Evolutionary conservation across 148 eudicot species (phyloP), one percentile per base, ranked within the genome.

Genomic region (Fagopyrum esculentum): DNA sequence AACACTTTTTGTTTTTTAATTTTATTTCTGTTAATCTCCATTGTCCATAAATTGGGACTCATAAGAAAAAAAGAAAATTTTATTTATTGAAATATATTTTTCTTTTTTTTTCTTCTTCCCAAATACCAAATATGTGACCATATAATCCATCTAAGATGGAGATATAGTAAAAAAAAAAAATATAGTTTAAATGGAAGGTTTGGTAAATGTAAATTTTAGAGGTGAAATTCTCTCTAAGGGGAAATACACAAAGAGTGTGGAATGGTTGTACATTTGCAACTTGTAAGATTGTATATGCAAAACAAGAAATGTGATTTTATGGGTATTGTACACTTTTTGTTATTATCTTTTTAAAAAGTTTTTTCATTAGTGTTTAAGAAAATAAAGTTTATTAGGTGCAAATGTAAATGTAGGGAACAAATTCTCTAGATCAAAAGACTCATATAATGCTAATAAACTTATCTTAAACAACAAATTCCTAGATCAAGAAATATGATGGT

Each of bases 21-120:
- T 61, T 29, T 10, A 22, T 61, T 61, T 29, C 19, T 61, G 43
- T 61, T 26, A 10, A 9, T 60, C 43, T 60, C 13, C 68, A 8
- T 9, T 61, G 68, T 61, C 68, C 68, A 61, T 61, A 29, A 26
- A 9, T 61, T 61, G 43, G 68, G 15, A 29, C 68, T 61, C 60
- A n/a, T 17, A 59, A 59, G 10, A 6, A 9, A 61, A 61, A 61
- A 61, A 61, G 15, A 13, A 29, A 9, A 61, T 29, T 61, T 26
- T 26, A 61, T 61, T 61, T 61, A 61, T 61, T 59, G 9, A 61
- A 61, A 29, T 61, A 61, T 8, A 9, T 60, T 60, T 61, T 43
- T 26, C 43, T 29, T 29, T 61, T 29, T 29, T 55, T 16, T 4
- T 16, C 26, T 22, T 22, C 26, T 22, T n/a, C 15, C 9, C 40